Evolutionary conservation across 805 yeast genomes (phyloP).

Genomic region (Spathaspora girioi): DNA sequence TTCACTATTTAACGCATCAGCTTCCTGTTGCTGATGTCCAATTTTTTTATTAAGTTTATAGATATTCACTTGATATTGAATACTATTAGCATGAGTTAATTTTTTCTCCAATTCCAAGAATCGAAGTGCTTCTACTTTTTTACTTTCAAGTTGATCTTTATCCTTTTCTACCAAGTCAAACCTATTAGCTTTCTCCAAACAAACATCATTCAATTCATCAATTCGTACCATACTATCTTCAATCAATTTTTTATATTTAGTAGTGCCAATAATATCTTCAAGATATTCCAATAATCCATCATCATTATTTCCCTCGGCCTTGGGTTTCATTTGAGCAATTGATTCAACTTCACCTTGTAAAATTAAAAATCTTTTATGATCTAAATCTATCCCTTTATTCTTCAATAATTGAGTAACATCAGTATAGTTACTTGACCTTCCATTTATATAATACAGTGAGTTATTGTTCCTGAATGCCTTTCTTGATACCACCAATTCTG

Average conservation of each 20-base stretch:
- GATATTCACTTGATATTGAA: conserved; percentile 52
- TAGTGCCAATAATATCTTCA: conserved; percentile 96
- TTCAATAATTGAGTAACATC: conserved; percentile 74
- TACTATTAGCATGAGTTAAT: conserved; percentile 49
- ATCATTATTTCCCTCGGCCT: conserved; percentile 87
- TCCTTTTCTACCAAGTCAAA: conserved; percentile 79
- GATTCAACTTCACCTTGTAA: conserved; percentile 98
- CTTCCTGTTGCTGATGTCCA: conserved; percentile 31
- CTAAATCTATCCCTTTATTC: conserved; percentile 86
- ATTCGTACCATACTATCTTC: conserved; percentile 58
- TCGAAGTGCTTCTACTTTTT: conserved; percentile 65
- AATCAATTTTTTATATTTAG: conserved; percentile 73
- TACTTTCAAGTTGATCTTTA: conserved; percentile 58
- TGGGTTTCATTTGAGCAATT: conserved; percentile 98
- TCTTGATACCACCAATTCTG: conserved; percentile 70
- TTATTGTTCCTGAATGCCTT: conserved; percentile 73
- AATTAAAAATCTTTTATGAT: conserved; percentile 90
- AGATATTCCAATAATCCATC: conserved; percentile 92
- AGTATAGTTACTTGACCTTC: conserved; percentile 63
- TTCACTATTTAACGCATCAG: conserved; percentile 38
- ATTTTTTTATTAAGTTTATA: conserved; percentile 38
- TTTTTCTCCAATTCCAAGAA: conserved; percentile 64
- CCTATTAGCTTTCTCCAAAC: conserved; percentile 76
- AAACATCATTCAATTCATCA: conserved; percentile 74
- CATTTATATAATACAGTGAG: conserved; percentile 76